Conservation (phyloP, 225 moss, liverwort and hornwort genomes). For the Pseudisothecium myosuroides region DNA sequence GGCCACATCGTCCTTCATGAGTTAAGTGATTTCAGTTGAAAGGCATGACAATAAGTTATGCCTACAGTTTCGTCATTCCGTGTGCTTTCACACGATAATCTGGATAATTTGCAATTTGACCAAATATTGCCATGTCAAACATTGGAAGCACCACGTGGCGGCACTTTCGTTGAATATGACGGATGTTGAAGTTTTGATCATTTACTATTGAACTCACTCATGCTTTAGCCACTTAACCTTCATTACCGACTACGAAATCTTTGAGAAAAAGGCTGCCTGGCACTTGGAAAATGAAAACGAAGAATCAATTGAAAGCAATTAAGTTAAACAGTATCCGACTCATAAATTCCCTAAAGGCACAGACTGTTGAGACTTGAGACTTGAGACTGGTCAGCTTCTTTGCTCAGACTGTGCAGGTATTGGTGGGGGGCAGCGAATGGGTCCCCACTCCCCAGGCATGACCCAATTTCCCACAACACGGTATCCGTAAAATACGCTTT, state of each 20-base stretch:
- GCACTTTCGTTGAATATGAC: not conserved
- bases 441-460: not conserved
- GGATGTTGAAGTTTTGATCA: not conserved
- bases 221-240: not conserved
- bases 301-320: too few relatives aligned
- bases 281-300: not conserved
- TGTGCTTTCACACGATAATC: not conserved
- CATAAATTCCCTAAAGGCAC: not conserved
- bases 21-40: too few relatives aligned
- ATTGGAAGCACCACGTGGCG: not conserved
- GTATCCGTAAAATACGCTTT: not conserved
- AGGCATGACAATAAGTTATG: too few relatives aligned
- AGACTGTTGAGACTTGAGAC: too few relatives aligned
- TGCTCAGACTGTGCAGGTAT: not conserved
- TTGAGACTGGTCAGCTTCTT: not conserved
- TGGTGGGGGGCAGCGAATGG: not conserved
- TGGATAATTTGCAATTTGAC: too few relatives aligned
- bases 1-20: too few relatives aligned
- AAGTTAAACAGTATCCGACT: not conserved
- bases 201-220: not conserved
- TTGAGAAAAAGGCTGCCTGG: not conserved
- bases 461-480: not conserved
- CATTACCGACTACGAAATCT: not conserved
- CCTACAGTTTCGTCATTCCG: not conserved
- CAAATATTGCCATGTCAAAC: not conserved